These are phyloP conservation scores for Peniophora sp. DNA, from an alignment of 1,284 basidiomycete species.

Conservation along the genomic window DNA sequence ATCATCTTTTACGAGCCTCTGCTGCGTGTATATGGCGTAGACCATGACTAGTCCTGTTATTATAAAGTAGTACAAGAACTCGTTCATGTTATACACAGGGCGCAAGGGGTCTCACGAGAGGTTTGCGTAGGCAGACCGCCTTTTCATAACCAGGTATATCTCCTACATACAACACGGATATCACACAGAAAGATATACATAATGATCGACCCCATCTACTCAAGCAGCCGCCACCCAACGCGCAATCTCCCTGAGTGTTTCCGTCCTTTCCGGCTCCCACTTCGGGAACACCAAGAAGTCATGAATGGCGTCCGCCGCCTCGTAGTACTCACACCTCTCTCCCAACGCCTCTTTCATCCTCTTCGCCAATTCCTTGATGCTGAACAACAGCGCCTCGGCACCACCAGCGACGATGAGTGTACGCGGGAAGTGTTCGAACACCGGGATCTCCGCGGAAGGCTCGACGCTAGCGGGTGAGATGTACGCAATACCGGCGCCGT, in stretches of 20 bases:
- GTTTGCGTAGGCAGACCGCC: too few relatives aligned
- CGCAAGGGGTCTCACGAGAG: too few relatives aligned
- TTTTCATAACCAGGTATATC: too few relatives aligned
- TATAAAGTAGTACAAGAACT: too few relatives aligned
- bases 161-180: too few relatives aligned
- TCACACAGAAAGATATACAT: neutral
- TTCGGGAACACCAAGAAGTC: slow-evolving; percentile 16
- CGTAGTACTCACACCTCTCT: slow-evolving; percentile 17
- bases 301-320: slow-evolving; percentile 22
- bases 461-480: slow-evolving; percentile 6
- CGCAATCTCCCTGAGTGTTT: slow-evolving; percentile 17
- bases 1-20: too few relatives aligned
- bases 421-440: slow-evolving; percentile 20
- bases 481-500: slow-evolving; percentile 5
- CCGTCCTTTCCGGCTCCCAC: slow-evolving; percentile 20
- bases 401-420: slow-evolving; percentile 26
- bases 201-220: neutral
- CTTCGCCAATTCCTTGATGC: slow-evolving; percentile 17
- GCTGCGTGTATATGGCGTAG: too few relatives aligned
- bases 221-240: slow-evolving; percentile 12
- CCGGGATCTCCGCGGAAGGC: slow-evolving; percentile 2
- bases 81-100: too few relatives aligned
- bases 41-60: too few relatives aligned
- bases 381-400: slow-evolving; percentile 23
- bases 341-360: slow-evolving; percentile 21